Evolutionary conservation across 1,284 basidiomycete species (phyloP), one percentile per base, ranked within the genome.

Genomic region (Peniophora sp.): DNA sequence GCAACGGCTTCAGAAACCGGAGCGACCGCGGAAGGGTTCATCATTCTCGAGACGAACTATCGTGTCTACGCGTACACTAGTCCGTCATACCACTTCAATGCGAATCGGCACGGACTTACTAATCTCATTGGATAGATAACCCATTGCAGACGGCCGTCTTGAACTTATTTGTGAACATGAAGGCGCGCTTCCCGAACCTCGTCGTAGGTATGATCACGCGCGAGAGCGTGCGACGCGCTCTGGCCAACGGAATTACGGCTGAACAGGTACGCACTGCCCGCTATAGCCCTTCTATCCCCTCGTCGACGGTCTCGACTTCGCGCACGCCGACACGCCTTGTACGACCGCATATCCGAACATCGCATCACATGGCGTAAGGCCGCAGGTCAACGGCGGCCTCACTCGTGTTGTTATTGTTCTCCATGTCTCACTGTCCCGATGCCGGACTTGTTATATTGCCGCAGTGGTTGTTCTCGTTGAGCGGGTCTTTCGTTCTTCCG

Each of bases 31-130:
- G 89, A 94, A 65, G 91, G 92, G 2, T 99, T 97, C 71, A 87
- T 99, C 58, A 88, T 99, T 59, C 77, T 99, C 35, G 97, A 99
- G 72, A 99, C 97, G 20, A 99, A 99, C 71, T 99, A 98, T 71
- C 88, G 95, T 56, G 73, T 99, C 52, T 99, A 99, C 67, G 97
- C 97, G 1, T 99, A 99, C 68, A 99, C 97, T 36, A 88, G 92
- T 92, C 67, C 57, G 70, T 61, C 8, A 6, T 20, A 16, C 38
- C n/a, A 17, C 32, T 27, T 34, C 34, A 14, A 24, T n/a, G 44
- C 20, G 14, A 32, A 8, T 12, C 3, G 19, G 22, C 53, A 49
- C n/a, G n/a, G n/a, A n/a, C n/a, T n/a, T n/a, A n/a, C n/a, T 47
- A 35, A 11, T 47, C 44, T 38, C 14, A 55, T 41, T n/a, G n/a